Percentiles rank a stretch among this genome's conserved stretches.
Conservation (phyloP, 2,329 filamentous ascomycete genomes). For the Alternaria sp. region DNA sequence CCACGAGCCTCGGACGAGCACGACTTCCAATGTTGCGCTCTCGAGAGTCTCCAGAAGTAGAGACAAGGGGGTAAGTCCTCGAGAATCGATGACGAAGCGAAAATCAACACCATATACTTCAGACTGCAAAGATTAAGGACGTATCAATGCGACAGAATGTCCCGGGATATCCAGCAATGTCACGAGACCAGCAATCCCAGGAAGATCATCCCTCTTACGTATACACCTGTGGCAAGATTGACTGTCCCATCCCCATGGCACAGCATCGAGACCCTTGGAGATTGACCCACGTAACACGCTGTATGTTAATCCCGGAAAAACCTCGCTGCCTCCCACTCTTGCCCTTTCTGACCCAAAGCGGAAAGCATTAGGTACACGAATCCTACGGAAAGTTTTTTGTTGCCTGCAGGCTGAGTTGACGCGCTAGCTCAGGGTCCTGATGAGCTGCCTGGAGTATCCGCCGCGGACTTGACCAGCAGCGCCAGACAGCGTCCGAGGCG, state of each 20-base stretch:
- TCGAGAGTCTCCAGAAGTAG: background rate
- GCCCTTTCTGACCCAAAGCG: slow-evolving; percentile 7
- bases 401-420: slow-evolving; percentile 13
- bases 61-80: background rate
- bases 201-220: background rate
- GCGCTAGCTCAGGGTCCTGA: slow-evolving; percentile 14
- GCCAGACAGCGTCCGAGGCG: slow-evolving; percentile 26
- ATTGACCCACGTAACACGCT: slow-evolving; percentile 15
- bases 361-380: slow-evolving; percentile 27
- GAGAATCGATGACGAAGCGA: background rate
- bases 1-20: too few species aligned
- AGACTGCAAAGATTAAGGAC: background rate
- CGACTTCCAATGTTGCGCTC: background rate
- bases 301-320: slow-evolving; percentile 13
- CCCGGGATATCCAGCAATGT: background rate
- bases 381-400: slow-evolving; percentile 5
- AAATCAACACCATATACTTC: background rate
- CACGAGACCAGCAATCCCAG: background rate
- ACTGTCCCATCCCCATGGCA: background rate
- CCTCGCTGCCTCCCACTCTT: slow-evolving; percentile 20
- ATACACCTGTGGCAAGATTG: background rate
- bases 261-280: slow-evolving; percentile 12
- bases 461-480: slow-evolving; percentile 12
- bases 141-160: background rate
- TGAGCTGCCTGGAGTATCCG: slow-evolving; percentile 38